These are phyloP conservation scores for Astrephomene gubernaculifera DNA, from an alignment of 139 green algal species.

Conservation along the genomic window DNA sequence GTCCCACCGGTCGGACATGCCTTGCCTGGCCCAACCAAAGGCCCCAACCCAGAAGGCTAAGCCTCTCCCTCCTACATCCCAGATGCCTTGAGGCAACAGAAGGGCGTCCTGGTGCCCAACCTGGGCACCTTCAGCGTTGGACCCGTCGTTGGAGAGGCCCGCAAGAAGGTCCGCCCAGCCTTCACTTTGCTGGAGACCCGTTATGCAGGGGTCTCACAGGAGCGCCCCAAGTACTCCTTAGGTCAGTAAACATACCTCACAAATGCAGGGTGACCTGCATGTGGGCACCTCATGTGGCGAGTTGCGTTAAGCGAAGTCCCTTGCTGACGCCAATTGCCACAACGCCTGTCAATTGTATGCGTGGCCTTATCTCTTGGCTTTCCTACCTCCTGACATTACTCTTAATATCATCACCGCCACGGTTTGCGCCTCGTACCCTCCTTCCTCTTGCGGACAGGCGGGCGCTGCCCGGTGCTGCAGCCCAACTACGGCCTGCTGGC, in stretches of 20 bases:
- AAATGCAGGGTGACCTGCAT: too few relatives aligned
- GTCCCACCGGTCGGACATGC: neutral
- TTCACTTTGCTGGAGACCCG: constrained; percentile 66
- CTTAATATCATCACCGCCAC: too few relatives aligned
- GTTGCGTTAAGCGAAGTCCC: too few relatives aligned
- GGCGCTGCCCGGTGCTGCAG: constrained; percentile 59
- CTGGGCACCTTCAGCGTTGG: constrained; percentile 64
- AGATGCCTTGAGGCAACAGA: constrained; percentile 39
- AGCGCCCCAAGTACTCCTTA: constrained; percentile 55
- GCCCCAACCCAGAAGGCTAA: too few relatives aligned
- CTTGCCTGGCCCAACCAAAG: too few relatives aligned
- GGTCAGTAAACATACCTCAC: constrained; percentile 39
- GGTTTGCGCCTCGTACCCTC: too few relatives aligned
- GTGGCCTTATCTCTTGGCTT: too few relatives aligned
- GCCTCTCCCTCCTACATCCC: neutral
- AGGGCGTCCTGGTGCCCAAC: constrained; percentile 67
- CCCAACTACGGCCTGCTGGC: constrained; percentile 66
- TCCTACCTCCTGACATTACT: too few relatives aligned
- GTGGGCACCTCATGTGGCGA: too few relatives aligned
- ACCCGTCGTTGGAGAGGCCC: constrained; percentile 56
- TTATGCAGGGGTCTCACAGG: constrained; percentile 64
- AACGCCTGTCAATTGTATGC: too few relatives aligned
- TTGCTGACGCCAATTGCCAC: too few relatives aligned
- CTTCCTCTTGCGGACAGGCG: too few relatives aligned
- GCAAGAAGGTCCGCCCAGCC: constrained; percentile 55